Evolutionary conservation across 768 basidiomycete species (phyloP).

Genomic region (Russula compacta): DNA sequence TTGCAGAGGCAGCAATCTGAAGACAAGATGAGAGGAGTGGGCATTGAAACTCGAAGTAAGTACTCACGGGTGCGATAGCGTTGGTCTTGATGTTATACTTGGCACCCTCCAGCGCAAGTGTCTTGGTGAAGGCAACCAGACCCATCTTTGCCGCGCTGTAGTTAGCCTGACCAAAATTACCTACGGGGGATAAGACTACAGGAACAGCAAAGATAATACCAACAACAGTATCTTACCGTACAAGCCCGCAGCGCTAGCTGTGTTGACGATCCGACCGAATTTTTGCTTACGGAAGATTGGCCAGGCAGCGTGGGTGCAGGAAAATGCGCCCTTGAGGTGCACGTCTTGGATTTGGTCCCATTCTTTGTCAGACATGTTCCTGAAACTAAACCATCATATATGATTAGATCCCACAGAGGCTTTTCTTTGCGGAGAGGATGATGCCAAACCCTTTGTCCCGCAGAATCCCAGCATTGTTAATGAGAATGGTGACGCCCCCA

Average conservation of each 20-base stretch:
- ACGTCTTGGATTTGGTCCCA: slow-evolving; percentile 86
- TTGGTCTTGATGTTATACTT: slow-evolving; percentile 85
- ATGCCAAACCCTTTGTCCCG: slow-evolving; percentile 63
- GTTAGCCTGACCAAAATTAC: slow-evolving; percentile 95
- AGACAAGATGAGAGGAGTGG: neutral
- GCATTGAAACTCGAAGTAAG: neutral
- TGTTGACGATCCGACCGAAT: slow-evolving; percentile 91
- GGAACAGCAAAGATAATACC: neutral
- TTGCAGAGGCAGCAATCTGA: slow-evolving; percentile 88
- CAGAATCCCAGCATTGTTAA: slow-evolving; percentile 94
- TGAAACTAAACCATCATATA: slow-evolving; percentile 49
- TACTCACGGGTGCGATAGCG: slow-evolving; percentile 80
- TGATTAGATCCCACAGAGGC: neutral
- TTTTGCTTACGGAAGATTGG: slow-evolving; percentile 90
- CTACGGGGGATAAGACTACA: slow-evolving; percentile 28
- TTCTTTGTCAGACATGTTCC: slow-evolving; percentile 94
- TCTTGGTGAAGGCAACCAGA: slow-evolving; percentile 85
- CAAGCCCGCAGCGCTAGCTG: slow-evolving; percentile 88
- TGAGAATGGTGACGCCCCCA: slow-evolving; percentile 75
- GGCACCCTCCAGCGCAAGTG: slow-evolving; percentile 83
- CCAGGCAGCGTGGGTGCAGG: slow-evolving; percentile 94
- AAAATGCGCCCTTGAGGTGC: slow-evolving; percentile 88
- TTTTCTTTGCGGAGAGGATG: neutral
- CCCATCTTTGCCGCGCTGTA: slow-evolving; percentile 99
- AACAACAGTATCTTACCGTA: slow-evolving; percentile 45